Conservation (phyloP, 768 basidiomycete species). For the Chalciporus chontae region DNA sequence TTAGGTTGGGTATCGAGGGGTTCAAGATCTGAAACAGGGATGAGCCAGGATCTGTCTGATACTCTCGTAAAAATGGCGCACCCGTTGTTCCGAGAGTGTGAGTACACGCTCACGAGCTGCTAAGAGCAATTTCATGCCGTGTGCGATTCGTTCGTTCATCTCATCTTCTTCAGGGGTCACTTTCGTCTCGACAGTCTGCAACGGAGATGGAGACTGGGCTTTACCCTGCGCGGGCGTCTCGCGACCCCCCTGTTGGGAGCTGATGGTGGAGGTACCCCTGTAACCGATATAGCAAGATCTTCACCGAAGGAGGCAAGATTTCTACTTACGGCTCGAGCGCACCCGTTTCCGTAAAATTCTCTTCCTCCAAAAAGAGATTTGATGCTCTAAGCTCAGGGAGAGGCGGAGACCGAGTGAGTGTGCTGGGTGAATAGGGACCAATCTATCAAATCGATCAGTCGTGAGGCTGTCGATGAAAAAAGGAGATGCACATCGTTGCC, state of each 20-base stretch:
- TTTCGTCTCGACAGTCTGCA: slow-evolving; percentile 4
- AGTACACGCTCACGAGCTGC: slow-evolving; percentile 69
- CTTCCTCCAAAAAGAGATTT: slow-evolving; percentile 67
- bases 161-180: slow-evolving; percentile 51
- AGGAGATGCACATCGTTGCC: slow-evolving; percentile 61
- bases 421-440: slow-evolving; percentile 76
- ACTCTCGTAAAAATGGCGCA: slow-evolving; percentile 22
- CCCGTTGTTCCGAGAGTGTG: slow-evolving; percentile 72
- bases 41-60: not conserved
- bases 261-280: slow-evolving; percentile 15
- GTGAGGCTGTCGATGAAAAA: not conserved
- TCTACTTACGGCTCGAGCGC: slow-evolving; percentile 44
- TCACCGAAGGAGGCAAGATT: not conserved
- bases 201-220: not conserved
- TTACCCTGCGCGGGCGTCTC: slow-evolving; percentile 4
- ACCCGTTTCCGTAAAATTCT: slow-evolving; percentile 44
- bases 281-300: slow-evolving; percentile 16
- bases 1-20: slow-evolving; percentile 45
- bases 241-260: slow-evolving; percentile 4
- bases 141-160: slow-evolving; percentile 54
- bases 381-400: slow-evolving; percentile 72
- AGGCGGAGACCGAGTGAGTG: slow-evolving; percentile 68
- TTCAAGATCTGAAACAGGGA: slow-evolving; percentile 42
- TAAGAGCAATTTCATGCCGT: slow-evolving; percentile 65
- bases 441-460: slow-evolving; percentile 45